phyloP scores from a whole-genome alignment of 73 alveolate genomes.

The Effrenium voratum region DNA sequence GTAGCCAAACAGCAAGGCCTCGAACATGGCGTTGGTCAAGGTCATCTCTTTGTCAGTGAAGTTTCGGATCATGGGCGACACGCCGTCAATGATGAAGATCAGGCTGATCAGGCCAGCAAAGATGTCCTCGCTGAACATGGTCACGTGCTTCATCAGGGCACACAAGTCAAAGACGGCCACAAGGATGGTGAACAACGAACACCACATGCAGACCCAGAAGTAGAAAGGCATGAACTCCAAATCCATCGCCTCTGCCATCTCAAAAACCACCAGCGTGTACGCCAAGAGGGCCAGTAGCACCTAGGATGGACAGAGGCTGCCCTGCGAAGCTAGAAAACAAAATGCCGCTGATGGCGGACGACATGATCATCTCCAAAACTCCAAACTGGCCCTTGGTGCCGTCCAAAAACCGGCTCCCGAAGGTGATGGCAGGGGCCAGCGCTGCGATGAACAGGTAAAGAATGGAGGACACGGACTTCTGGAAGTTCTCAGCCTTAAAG shows the following conservation, averaged over 20 bases:
- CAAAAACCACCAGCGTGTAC: neutral
- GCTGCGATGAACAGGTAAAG: neutral
- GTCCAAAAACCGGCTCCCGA: neutral
- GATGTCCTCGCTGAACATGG: conserved; percentile 8
- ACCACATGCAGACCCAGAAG: conserved; percentile 11
- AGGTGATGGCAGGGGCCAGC: conserved; percentile 22
- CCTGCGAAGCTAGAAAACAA: neutral
- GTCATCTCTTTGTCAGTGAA: too few relatives aligned
- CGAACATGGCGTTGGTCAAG: conserved; percentile 5
- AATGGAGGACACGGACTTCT: conserved; percentile 2
- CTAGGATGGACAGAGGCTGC: conserved; percentile 28
- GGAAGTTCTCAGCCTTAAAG: neutral
- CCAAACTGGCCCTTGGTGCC: conserved; percentile 12
- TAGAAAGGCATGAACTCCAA: conserved; percentile 5
- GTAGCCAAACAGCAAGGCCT: conserved; percentile 17
- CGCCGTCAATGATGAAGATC: too few relatives aligned
- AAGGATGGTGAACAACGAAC: neutral
- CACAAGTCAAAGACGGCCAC: neutral
- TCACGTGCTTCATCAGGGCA: conserved; percentile 16
- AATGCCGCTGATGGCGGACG: neutral
- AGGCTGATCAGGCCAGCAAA: too few relatives aligned
- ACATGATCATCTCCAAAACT: neutral
- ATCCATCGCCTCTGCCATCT: neutral
- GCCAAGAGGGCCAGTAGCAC: conserved; percentile 21
- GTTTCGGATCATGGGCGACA: too few relatives aligned